These are phyloP conservation scores for Kappamyces sp. DNA, from an alignment of 192 early-diverging fungal genomes.

Conservation along the genomic window DNA sequence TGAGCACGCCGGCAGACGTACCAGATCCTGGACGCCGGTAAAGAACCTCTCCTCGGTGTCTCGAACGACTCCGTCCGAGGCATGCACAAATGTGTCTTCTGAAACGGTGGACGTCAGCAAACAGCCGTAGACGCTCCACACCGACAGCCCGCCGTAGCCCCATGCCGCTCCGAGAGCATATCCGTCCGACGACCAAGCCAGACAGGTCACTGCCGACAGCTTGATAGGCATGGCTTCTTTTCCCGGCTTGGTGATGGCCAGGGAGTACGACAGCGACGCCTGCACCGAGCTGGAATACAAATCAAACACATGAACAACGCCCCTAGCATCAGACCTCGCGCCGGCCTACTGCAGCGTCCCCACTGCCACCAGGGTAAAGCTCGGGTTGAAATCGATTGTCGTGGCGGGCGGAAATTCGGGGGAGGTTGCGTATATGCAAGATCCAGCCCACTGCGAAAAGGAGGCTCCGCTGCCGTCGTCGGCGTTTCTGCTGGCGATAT, in stretches of 20 bases:
- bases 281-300: not conserved
- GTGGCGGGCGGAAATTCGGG: slow-evolving; percentile 36
- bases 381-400: slow-evolving; percentile 60
- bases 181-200: slow-evolving; percentile 64
- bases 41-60: slow-evolving; percentile 55
- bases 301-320: not conserved
- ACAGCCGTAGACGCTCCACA: slow-evolving; percentile 77
- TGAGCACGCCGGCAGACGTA: slow-evolving; percentile 21
- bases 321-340: slow-evolving; percentile 6
- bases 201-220: slow-evolving; percentile 10
- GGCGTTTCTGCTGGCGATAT: slow-evolving; percentile 32
- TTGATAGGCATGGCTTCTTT: not conserved
- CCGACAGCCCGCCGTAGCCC: slow-evolving; percentile 53
- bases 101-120: slow-evolving; percentile 50
- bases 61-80: slow-evolving; percentile 24
- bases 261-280: not conserved
- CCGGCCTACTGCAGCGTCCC: slow-evolving; percentile 26
- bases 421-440: slow-evolving; percentile 22
- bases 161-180: slow-evolving; percentile 67
- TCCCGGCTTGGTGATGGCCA: not conserved
- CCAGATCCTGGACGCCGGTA: slow-evolving; percentile 48
- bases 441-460: not conserved
- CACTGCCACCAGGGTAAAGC: slow-evolving; percentile 64
- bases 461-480: not conserved
- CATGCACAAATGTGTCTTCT: slow-evolving; percentile 42